These are phyloP conservation scores for Phytophthora parvispora DNA, from an alignment of 352 stramenopile species.

Conservation along the genomic window DNA sequence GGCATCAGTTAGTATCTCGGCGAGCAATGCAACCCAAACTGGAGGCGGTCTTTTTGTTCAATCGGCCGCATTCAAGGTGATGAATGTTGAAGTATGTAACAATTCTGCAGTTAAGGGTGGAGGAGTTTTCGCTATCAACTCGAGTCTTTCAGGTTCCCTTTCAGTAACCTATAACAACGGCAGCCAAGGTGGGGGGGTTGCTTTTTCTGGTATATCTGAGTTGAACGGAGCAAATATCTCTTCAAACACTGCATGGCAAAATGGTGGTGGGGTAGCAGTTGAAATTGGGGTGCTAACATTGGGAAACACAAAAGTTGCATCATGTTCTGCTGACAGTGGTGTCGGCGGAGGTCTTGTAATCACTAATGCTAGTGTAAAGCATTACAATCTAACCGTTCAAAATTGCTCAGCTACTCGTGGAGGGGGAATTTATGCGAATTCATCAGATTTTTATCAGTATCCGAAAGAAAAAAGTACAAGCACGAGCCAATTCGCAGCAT, in stretches of 20 bases:
- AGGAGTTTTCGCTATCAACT: conserved; percentile 31
- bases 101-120: conserved; percentile 40
- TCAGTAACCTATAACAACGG: conserved; percentile 32
- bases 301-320: conserved; percentile 22
- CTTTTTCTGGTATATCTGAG: conserved; percentile 3
- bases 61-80: conserved; percentile 8
- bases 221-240: conserved; percentile 26
- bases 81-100: conserved; percentile 5
- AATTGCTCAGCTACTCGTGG: conserved; percentile 30
- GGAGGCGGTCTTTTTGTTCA: conserved; percentile 38
- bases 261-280: conserved; percentile 41
- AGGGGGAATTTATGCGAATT: conserved; percentile 44
- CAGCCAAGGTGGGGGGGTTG: conserved; percentile 34
- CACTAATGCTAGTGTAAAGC: conserved; percentile 11
- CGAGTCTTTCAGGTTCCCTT: conserved; percentile 31
- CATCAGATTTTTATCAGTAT: conserved; percentile 29
- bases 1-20: conserved; percentile 14
- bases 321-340: conserved; percentile 24
- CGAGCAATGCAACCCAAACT: conserved; percentile 20
- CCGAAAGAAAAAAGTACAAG: conserved; percentile 5
- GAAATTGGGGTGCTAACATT: conserved; percentile 31
- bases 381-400: conserved; percentile 28
- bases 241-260: conserved; percentile 25
- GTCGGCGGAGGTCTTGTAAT: conserved; percentile 42
- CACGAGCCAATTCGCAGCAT: not conserved